A percentile compares a stretch with the other conserved stretches of the same genome.
Conservation (phyloP, 768 basidiomycete genomes). For the Dendrothele bispora region DNA sequence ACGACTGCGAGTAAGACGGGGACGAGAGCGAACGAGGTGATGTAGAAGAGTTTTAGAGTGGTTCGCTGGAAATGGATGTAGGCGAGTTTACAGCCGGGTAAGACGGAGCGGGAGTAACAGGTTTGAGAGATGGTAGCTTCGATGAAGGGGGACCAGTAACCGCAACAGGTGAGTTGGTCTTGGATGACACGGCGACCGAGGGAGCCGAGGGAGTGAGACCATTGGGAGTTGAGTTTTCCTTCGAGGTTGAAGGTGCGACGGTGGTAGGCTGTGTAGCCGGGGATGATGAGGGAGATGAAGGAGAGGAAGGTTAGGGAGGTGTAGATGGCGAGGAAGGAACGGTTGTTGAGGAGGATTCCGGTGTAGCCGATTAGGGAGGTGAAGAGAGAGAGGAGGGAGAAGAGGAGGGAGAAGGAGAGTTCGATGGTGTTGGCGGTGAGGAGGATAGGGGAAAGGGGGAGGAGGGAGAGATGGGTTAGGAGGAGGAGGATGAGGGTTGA, state of each 20-base stretch:
- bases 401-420: slow-evolving; percentile 70
- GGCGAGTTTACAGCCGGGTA: slow-evolving; percentile 72
- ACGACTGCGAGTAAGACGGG: slow-evolving; percentile 69
- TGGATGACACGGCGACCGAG: slow-evolving; percentile 67
- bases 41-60: slow-evolving; percentile 60
- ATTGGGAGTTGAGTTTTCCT: slow-evolving; percentile 77
- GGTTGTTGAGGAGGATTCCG: slow-evolving; percentile 82
- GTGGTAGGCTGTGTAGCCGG: slow-evolving; percentile 81
- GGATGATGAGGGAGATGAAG: slow-evolving; percentile 68
- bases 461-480: slow-evolving; percentile 78
- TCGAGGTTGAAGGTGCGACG: slow-evolving; percentile 74
- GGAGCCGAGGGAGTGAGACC: slow-evolving; percentile 63
- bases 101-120: slow-evolving; percentile 69
- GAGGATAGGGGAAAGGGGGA: slow-evolving; percentile 66
- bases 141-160: slow-evolving; percentile 77
- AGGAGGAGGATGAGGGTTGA: slow-evolving; percentile 63
- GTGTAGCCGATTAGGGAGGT: slow-evolving; percentile 76
- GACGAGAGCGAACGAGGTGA: slow-evolving; percentile 60
- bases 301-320: slow-evolving; percentile 76
- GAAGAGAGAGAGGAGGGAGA: slow-evolving; percentile 55
- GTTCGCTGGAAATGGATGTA: slow-evolving; percentile 59
- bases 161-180: slow-evolving; percentile 76
- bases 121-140: slow-evolving; percentile 75
- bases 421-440: slow-evolving; percentile 68
- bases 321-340: slow-evolving; percentile 77